These are phyloP conservation scores for Leishmania arabica DNA, from an alignment of 208 protist genomes.

Conservation along the genomic window DNA sequence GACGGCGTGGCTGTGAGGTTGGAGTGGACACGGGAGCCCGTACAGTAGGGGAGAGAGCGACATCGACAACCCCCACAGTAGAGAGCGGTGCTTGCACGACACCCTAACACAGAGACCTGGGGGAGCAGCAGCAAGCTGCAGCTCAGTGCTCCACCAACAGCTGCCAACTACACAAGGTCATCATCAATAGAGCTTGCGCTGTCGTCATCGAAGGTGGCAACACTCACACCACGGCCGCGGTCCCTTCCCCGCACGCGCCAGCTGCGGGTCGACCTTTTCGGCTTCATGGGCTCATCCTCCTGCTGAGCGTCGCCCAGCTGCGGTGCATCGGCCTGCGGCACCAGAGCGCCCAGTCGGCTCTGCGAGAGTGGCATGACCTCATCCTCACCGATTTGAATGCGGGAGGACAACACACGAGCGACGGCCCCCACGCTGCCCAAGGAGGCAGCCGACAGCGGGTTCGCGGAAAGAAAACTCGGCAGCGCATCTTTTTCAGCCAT, in stretches of 20 bases:
- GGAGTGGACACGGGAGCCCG: background rate
- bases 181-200: background rate
- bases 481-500: background rate
- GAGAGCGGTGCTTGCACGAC: background rate
- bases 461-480: background rate
- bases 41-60: background rate
- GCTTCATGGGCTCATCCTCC: background rate
- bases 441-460: background rate
- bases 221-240: background rate
- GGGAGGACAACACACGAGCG: background rate
- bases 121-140: background rate
- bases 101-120: background rate
- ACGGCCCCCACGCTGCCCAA: background rate
- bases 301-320: background rate
- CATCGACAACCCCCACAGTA: background rate
- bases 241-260: background rate
- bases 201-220: background rate
- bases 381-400: background rate
- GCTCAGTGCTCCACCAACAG: background rate
- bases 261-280: background rate
- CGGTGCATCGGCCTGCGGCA: background rate
- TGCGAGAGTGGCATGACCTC: background rate
- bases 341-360: background rate
- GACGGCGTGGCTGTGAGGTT: background rate
- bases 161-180: background rate